Base-by-base conservation (phyloP, 306 rosid species). In the Heteromeles arbutifolia region DNA sequence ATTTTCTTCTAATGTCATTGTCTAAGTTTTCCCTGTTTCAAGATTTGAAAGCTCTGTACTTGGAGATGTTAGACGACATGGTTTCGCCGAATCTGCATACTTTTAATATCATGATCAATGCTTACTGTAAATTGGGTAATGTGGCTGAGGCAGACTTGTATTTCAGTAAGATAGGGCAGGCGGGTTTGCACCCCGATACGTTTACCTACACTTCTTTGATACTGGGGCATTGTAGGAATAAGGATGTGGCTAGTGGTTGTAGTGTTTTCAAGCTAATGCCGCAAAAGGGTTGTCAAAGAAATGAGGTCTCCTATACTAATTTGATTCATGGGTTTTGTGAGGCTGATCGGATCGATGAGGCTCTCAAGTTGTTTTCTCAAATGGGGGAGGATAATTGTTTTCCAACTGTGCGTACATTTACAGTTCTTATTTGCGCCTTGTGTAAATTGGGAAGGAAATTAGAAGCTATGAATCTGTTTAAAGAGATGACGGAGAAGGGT, bases 141-240 rank as follows among this genome's bases (percentile, higher is more conserved):
- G 72, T 88, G 77, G 72, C n/a, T 11, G 90, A 74, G 82, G 96
- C 90, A 0, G 76, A 72, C 59, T 15, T 83, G 63, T 86, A 82
- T 69, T 44, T 91, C 2, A 29, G 85, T 45, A 85, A 84, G 79
- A 85, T 89, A n/a, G 58, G 86, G 11, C 85, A 74, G 74, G 82
- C 78, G 11, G 93, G 90, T 28, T 82, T 91, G 75, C 70, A n/a
- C 44, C 89, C 88, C 2, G 95, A 88, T 86, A 72, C 84, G 8
- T 86, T 86, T 83, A 86, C 93, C 0, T 91, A 81, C 75, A 85
- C 91, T 76, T 93, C 97, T 4, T 83, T 93, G 92, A 86, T 93
- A 67, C 69, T 91, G 87, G 93, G 98, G 64, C 86, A 91, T 73
- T 93, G 98, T 80, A 86, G 86, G 76, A 89, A 65, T 70, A 79